Percentiles rank a stretch among this genome's conserved stretches.
These are phyloP conservation scores for Hortaea werneckii DNA, from an alignment of 2,329 filamentous ascomycete species.

Conservation along the genomic window DNA sequence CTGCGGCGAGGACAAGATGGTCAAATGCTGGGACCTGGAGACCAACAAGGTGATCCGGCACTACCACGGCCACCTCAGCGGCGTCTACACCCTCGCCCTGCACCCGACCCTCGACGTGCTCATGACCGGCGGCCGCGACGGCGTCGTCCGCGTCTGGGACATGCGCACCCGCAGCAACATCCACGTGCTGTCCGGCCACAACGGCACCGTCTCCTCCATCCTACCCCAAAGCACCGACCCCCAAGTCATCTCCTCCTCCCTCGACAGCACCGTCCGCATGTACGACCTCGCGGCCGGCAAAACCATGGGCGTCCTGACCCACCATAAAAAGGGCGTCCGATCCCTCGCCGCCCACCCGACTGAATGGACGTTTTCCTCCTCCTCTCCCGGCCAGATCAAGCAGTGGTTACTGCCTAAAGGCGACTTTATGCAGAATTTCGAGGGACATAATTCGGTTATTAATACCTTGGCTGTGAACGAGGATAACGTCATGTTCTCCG, in stretches of 20 bases:
- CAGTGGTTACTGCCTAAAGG: constrained; percentile 99
- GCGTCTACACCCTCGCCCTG: constrained; percentile 86
- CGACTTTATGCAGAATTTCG: constrained; percentile 98
- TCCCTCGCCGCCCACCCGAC: constrained; percentile 73
- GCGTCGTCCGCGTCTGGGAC: constrained; percentile 92
- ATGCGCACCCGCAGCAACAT: constrained; percentile 96
- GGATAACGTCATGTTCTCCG: constrained; percentile 89
- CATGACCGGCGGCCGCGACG: constrained; percentile 88
- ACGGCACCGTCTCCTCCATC: constrained; percentile 77
- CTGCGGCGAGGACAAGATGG: constrained; percentile 98
- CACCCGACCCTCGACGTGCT: constrained; percentile 92
- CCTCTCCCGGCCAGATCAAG: constrained; percentile 88
- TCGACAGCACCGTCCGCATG: constrained; percentile 81
- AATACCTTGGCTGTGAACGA: constrained; percentile 90
- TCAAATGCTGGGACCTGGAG: constrained; percentile 98
- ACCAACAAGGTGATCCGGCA: constrained; percentile 99
- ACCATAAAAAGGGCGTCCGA: constrained; percentile 96
- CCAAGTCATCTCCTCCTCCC: constrained; percentile 85
- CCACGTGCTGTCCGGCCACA: constrained; percentile 85
- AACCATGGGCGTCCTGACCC: constrained; percentile 88
- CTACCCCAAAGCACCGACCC: constrained; percentile 94
- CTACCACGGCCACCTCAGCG: constrained; percentile 93
- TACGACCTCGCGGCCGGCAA: constrained; percentile 97
- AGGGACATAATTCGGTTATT: constrained; percentile 92
- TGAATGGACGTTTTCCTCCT: constrained; percentile 93